Conservation (phyloP, 805 yeast species). For the Tetrapisispora phaffii region DNA sequence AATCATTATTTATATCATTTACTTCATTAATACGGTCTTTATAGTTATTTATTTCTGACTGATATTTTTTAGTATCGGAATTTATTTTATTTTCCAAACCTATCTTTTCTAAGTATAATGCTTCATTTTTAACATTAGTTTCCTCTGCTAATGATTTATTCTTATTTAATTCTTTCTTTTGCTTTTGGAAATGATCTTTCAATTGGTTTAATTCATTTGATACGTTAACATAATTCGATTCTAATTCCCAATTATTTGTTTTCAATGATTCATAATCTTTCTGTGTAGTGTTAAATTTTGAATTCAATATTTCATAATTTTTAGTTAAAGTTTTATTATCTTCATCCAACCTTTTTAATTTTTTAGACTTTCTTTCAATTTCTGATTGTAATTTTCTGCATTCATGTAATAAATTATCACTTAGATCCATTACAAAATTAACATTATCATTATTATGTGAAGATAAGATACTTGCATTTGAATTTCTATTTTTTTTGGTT, state of each 20-base stretch:
- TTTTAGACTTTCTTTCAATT: slow-evolving; percentile 38
- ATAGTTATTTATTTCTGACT: slow-evolving; percentile 47
- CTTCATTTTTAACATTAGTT: slow-evolving; percentile 1
- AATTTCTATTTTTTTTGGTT: slow-evolving; percentile 10
- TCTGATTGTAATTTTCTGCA: slow-evolving; percentile 64
- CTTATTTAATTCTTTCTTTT: slow-evolving; percentile 1
- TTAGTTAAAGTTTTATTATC: slow-evolving; percentile 33
- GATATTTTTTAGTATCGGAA: slow-evolving; percentile 57
- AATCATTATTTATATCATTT: slow-evolving; percentile 7
- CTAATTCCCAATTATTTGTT: slow-evolving; percentile 4
- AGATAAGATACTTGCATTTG: slow-evolving; percentile 2
- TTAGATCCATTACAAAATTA: slow-evolving; percentile 62
- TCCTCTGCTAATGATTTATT: not conserved
- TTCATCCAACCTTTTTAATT: slow-evolving; percentile 34
- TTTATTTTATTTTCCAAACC: slow-evolving; percentile 36
- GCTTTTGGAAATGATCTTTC: not conserved
- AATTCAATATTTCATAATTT: slow-evolving; percentile 31
- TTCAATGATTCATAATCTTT: slow-evolving; percentile 7
- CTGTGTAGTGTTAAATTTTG: slow-evolving; percentile 10
- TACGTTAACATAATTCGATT: not conserved
- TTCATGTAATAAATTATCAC: slow-evolving; percentile 61
- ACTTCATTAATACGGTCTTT: slow-evolving; percentile 3
- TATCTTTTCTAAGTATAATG: slow-evolving; percentile 16
- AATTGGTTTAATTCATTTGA: slow-evolving; percentile 3
- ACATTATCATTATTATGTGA: slow-evolving; percentile 41